These are phyloP conservation scores for Mucor sp. DNA, from an alignment of 371 early-diverging fungal genomes.

Conservation along the genomic window DNA sequence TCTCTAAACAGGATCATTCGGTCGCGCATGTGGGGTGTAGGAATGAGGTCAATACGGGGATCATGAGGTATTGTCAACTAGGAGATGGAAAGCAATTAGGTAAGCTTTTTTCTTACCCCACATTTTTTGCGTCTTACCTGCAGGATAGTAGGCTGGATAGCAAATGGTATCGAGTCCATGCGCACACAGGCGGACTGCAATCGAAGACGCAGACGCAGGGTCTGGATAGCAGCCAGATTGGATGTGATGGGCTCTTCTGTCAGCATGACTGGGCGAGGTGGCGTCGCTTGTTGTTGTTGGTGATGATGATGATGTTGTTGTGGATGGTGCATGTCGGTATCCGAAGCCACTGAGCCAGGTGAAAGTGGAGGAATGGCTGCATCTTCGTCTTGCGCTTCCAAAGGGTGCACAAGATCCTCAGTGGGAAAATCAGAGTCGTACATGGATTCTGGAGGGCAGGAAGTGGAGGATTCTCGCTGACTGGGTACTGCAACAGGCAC, in stretches of 20 bases:
- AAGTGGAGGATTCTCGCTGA: not conserved
- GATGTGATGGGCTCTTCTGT: constrained; percentile 28
- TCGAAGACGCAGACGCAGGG: constrained; percentile 39
- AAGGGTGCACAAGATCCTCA: constrained; percentile 28
- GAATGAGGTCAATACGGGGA: constrained; percentile 61
- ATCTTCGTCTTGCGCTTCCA: constrained; percentile 15
- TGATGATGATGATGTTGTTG: not conserved
- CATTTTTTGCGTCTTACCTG: constrained; percentile 39
- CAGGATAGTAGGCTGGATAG: constrained; percentile 45
- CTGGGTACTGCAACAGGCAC: not conserved
- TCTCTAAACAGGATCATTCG: constrained; percentile 65
- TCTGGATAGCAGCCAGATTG: constrained; percentile 48
- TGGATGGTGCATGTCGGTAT: not conserved
- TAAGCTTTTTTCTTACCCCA: constrained; percentile 8
- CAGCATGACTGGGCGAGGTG: constrained; percentile 20
- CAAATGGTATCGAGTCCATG: constrained; percentile 35
- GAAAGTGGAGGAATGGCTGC: constrained; percentile 11
- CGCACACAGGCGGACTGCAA: constrained; percentile 40
- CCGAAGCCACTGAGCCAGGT: constrained; percentile 6
- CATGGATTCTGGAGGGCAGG: constrained; percentile 7
- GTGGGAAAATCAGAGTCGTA: constrained; percentile 10
- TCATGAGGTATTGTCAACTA: constrained; percentile 61
- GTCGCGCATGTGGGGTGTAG: constrained; percentile 62
- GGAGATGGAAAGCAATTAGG: constrained; percentile 2
- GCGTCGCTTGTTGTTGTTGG: not conserved